Evolutionary conservation across 192 early-diverging fungal genomes (phyloP), one percentile per base, ranked within the genome.

Genomic region (Linnemannia zychae): DNA sequence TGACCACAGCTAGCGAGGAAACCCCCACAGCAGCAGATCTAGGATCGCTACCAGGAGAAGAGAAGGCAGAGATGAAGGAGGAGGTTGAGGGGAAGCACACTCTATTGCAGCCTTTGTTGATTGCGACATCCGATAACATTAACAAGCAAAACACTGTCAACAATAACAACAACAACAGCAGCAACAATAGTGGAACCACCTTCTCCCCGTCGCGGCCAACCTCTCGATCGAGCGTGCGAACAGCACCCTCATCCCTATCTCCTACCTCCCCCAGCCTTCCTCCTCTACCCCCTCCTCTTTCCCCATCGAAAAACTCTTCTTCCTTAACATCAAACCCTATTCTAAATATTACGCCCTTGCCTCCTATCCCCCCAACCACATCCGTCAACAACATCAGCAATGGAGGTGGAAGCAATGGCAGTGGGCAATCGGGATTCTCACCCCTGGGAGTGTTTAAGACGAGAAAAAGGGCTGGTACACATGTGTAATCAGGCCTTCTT

Each of bases 391-490:
- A 24, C 24, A 50, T 4, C n/a, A 37, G 9, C 75, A 34, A 3
- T 18, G 31, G 33, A 24, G 50, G 15, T 36, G n/a, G n/a, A n/a
- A 37, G 16, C 65, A 60, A 13, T 48, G 7, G 11, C 18, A 44
- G 22, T 57, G 48, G 36, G 0, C 67, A 63, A 11, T 47, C 77
- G 9, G 78, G 78, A 17, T 68, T 80, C 38, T 74, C 49, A 65
- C 24, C 53, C 40, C 40, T 78, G 47, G 72, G 65, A 28, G 34
- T 80, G 11, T 74, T 80, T 33, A 71, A 34, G 65, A 74, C 72
- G 24, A 48, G 78, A 66, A 80, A 80, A 65, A 31, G 78, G 36
- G 78, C 78, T 48, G 78, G 78, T 40, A 80, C 78, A 31, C 24
- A 31, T 33, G 57, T 63, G 28, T 63, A 63, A 63, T 12, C 13